Evolutionary conservation across 139 green algal species (phyloP), one percentile per base, ranked within the genome.

Genomic region (Coelastrella sp.): DNA sequence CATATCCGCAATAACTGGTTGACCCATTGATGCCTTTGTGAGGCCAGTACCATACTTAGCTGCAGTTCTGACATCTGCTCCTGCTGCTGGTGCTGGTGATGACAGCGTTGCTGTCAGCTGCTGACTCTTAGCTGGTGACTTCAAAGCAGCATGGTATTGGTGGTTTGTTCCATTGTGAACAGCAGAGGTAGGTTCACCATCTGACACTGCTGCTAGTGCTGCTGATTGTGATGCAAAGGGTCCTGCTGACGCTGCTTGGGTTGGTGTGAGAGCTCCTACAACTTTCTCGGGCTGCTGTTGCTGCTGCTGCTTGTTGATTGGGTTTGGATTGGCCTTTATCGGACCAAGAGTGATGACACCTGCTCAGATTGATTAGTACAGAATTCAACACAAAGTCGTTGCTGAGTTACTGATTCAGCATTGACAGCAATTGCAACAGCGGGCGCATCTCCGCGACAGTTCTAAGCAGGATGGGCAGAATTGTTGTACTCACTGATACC

Each of bases 171-270:
- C 17, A 41, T 19, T 41, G n/a, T n/a, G n/a, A n/a, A 19, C 41
- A 11, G 62, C 45, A 51, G 43, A 50, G 62, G 43, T 27, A 63
- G 71, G 9, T 27, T 27, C 38, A 41, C 13, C 71, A 45, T 79
- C 68, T 59, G 38, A 19, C 25, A 32, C 68, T 57, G 68, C 68
- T 77, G 68, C 68, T 59, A 77, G 68, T 30, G 68, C 68, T 53
- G 68, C 68, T 53, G 43, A 27, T 8, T 48, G 37, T 15, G 68
- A 59, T 32, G 68, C 68, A 59, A 77, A 77, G 21, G 68, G 68
- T 32, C 68, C 68, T 38, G 68, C 68, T n/a, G 68, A 35, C 62
- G 71, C 71, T 66, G 72, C 48, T 48, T 19, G 43, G 0, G 9
- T 30, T 48, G 48, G 32, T 23, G 30, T 40, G 34, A 50, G 15